Evolutionary conservation across 176 grass and related monocot genomes (phyloP), one percentile per base, ranked within the genome.

Genomic region (Lolium multiflorum): DNA sequence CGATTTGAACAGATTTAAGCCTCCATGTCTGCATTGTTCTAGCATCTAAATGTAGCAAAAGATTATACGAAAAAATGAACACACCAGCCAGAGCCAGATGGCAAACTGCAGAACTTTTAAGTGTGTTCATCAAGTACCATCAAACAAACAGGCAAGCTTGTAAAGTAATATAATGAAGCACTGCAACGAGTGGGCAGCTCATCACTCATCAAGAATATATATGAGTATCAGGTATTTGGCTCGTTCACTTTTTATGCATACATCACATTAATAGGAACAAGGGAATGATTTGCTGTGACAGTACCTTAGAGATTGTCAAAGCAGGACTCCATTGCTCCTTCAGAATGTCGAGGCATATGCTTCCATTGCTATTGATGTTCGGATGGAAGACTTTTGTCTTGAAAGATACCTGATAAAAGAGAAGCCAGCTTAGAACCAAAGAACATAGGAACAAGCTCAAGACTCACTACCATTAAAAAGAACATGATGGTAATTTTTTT

Each of bases 321-420:
- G 89, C 89, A 81, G 89, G 89, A 69, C 89, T 91, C 89, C 89
- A 91, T 24, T 91, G 89, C 81, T 91, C 89, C 70, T 91, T 91
- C 58, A 91, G 89, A 84, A 91, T 91, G 44, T 91, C 89, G 0
- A 91, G 89, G 52, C 89, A 91, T 84, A 88, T 91, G 76, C 89
- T 91, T 76, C 89, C 89, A 62, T 91, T 91, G 81, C 89, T 91
- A 81, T 91, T 91, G 81, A 91, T 91, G 50, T 91, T 91, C 6
- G 89, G 89, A 76, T 91, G 89, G 76, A 91, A 91, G 68, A 91
- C 89, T 77, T 91, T 87, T 17, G 89, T 91, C 81, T 91, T 91
- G 79, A 91, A 91, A 67, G 89, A 91, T 76, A 91, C 89, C 89
- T 91, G 47, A 70, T 84, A 14, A 70, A 87, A 14, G 47, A 49